These are phyloP conservation scores for Pleurotus salmoneostramineus DNA, from an alignment of 768 basidiomycete genomes.

Conservation along the genomic window DNA sequence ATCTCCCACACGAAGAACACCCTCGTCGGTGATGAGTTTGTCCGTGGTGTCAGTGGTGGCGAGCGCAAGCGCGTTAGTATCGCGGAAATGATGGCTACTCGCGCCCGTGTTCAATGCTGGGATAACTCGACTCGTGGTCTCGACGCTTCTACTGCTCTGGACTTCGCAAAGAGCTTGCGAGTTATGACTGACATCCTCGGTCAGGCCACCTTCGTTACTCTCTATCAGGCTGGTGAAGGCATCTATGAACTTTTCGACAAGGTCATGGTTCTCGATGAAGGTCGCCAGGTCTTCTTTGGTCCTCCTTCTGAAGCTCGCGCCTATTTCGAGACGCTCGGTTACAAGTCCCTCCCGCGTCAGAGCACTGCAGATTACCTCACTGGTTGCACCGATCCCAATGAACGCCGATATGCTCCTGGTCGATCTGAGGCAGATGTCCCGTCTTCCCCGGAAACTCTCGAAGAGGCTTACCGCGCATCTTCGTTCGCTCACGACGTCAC, in stretches of 20 bases:
- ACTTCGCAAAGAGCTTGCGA: constrained; percentile 76
- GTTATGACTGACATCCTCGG: constrained; percentile 82
- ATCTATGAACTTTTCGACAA: constrained; percentile 84
- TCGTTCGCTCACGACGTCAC: constrained; percentile 37
- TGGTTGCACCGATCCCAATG: constrained; percentile 80
- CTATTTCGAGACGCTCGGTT: constrained; percentile 78
- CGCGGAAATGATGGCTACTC: constrained; percentile 83
- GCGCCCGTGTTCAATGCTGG: constrained; percentile 79
- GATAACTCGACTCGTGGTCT: constrained; percentile 81
- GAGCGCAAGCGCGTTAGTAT: constrained; percentile 81
- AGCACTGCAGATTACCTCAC: constrained; percentile 85
- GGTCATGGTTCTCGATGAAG: constrained; percentile 78
- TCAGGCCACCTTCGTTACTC: constrained; percentile 75
- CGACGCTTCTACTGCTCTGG: constrained; percentile 85
- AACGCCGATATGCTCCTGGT: constrained; percentile 73
- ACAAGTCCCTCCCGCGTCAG: constrained; percentile 72
- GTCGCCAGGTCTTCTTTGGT: constrained; percentile 81
- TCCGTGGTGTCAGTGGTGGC: constrained; percentile 78
- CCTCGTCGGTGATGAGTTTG: constrained; percentile 83
- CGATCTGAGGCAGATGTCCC: constrained; percentile 57
- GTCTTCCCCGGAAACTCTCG: constrained; percentile 64
- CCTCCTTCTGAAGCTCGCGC: constrained; percentile 65
- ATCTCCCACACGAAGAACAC: constrained; percentile 78
- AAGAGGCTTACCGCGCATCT: constrained; percentile 55
- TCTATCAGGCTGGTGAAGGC: constrained; percentile 82